phyloP scores from a whole-genome alignment of 2,329 filamentous ascomycete species.

The Zasmidium cellare region DNA sequence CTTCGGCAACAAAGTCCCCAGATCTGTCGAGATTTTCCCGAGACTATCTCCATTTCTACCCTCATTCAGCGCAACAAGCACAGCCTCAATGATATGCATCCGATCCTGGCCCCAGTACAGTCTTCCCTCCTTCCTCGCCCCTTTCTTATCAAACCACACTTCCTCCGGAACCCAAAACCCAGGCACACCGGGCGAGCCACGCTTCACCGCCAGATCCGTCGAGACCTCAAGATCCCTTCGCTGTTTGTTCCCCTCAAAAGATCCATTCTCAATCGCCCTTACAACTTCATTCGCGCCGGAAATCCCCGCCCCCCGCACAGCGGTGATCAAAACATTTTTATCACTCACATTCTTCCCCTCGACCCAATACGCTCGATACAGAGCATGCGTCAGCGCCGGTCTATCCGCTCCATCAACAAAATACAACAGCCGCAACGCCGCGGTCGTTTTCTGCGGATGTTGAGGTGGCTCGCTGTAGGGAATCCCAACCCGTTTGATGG shows the following conservation, averaged over 20 bases:
- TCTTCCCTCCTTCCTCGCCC: slow-evolving; percentile 12
- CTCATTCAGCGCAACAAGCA: slow-evolving; percentile 15
- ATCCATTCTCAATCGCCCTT: slow-evolving; percentile 17
- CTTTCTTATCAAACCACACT: slow-evolving; percentile 15
- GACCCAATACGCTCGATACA: slow-evolving; percentile 25
- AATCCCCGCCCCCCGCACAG: slow-evolving; percentile 14
- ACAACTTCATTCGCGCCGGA: slow-evolving; percentile 5
- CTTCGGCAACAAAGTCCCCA: slow-evolving; percentile 13
- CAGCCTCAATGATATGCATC: slow-evolving; percentile 26
- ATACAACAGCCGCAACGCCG: slow-evolving; percentile 21
- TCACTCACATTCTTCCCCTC: slow-evolving; percentile 17
- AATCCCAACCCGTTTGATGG: slow-evolving; percentile 16
- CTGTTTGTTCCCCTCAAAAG: slow-evolving; percentile 18
- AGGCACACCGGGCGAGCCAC: slow-evolving; percentile 23
- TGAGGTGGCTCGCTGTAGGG: slow-evolving; percentile 20
- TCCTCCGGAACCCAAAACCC: slow-evolving; percentile 22
- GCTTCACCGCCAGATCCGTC: slow-evolving; percentile 21
- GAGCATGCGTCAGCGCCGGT: slow-evolving; percentile 17
- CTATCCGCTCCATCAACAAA: slow-evolving; percentile 13
- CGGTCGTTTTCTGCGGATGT: slow-evolving; percentile 26
- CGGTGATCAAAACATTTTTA: slow-evolving; percentile 10
- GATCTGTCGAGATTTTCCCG: slow-evolving; percentile 6
- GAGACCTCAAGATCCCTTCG: slow-evolving; percentile 15
- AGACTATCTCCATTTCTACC: slow-evolving; percentile 12
- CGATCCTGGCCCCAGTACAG: slow-evolving; percentile 28